Evolutionary conservation across 495 filamentous ascomycete species (phyloP), one percentile per base, ranked within the genome.

Genomic region (Podospora australis): DNA sequence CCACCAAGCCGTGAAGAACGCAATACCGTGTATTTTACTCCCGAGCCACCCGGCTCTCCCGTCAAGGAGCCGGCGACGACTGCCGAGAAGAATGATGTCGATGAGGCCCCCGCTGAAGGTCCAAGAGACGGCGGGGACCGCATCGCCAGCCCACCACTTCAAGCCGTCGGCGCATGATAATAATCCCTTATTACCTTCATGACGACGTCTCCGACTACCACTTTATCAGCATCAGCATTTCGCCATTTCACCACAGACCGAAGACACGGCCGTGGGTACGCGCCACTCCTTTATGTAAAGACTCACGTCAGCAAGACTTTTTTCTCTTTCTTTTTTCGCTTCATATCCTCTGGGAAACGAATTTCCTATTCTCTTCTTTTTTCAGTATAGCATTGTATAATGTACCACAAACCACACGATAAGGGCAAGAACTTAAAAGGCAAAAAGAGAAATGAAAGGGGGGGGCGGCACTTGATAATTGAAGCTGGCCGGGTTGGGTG

Each of bases 1-100:
- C 57, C 59, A n/a, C 48, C 54, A 3, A 60, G 55, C 24, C 51
- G 56, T 6, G 57, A 56, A 23, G 55, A 55, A n/a, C 52, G 55
- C 9, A 66, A 66, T 22, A 62, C 71, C 0, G 52, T 62, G 32
- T 72, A 71, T 42, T 73, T 69, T 46, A 74, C 71, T 6, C 71
- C 71, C 0, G 69, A 73, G 4, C 62, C 65, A 14, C 63, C 65
- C 10, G 55, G 55, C 11, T 66, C 67, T 1, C 69, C 70, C 2
- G 40, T 59, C 9, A 55, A 23, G 9, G 53, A 61, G 22, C 30
- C 44, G 17, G 51, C 56, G 6, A 26, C 48, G 39, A 52, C 52
- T 13, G 52, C 46, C 6, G 38, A 32, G 9, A 56, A 57, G 16
- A 36, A 54, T 53, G 6, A 38, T 22, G 23, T 17, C 22, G 30